A percentile compares a stretch with the other conserved stretches of the same genome.
These are phyloP conservation scores for Spirogloea muscicola DNA, from an alignment of 139 green algal species.

Conservation along the genomic window DNA sequence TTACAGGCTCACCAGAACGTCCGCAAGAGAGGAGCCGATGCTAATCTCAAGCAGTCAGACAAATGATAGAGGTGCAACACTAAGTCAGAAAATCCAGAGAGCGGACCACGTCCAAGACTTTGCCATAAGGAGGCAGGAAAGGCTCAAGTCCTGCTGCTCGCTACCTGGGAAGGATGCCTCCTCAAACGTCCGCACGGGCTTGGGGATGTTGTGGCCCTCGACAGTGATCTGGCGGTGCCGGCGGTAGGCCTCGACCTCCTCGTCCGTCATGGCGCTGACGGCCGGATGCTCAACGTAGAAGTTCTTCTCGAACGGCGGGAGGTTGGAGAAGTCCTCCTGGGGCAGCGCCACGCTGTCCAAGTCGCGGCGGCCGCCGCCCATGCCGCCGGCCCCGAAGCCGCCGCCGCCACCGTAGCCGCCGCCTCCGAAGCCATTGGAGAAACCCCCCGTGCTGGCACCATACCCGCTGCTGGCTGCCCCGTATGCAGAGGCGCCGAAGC, in stretches of 20 bases:
- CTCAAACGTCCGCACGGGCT: slow-evolving; percentile 68
- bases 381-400: slow-evolving; percentile 19
- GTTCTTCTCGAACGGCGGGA: slow-evolving; percentile 87
- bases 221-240: slow-evolving; percentile 61
- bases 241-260: slow-evolving; percentile 72
- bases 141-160: too few relatives aligned
- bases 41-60: too few relatives aligned
- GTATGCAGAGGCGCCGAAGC: too few relatives aligned
- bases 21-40: too few relatives aligned
- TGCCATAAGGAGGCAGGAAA: too few relatives aligned
- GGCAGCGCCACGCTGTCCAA: slow-evolving; percentile 68
- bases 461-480: too few relatives aligned
- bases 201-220: slow-evolving; percentile 61
- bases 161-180: slow-evolving; percentile 74
- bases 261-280: slow-evolving; percentile 63
- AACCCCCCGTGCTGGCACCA: too few relatives aligned
- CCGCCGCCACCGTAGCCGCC: not conserved
- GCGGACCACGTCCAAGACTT: too few relatives aligned
- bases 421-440: slow-evolving; percentile 2
- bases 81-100: too few relatives aligned
- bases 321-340: slow-evolving; percentile 70
- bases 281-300: slow-evolving; percentile 84
- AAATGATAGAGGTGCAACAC: too few relatives aligned
- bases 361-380: slow-evolving; percentile 47
- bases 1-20: too few relatives aligned